A percentile compares a stretch with the other conserved stretches of the same genome.
phyloP scores from a whole-genome alignment of 2,329 filamentous ascomycete genomes.

The Colletotrichum agaves region DNA sequence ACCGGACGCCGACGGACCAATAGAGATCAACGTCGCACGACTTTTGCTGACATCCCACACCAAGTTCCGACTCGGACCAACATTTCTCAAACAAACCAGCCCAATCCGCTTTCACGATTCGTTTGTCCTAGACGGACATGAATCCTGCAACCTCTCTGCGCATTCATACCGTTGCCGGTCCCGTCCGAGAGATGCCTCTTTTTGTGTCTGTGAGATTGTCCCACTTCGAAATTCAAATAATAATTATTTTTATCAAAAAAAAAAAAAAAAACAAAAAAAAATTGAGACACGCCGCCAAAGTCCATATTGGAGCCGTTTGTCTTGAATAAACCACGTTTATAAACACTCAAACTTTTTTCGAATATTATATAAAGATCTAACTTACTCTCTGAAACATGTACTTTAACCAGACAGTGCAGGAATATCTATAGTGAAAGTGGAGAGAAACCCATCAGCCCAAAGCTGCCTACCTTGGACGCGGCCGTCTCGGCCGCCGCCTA shows the following conservation, averaged over 20 bases:
- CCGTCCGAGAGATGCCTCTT: no score
- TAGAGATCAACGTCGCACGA: neutral
- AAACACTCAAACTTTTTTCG: neutral
- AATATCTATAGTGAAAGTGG: constrained; percentile 33
- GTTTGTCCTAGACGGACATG: neutral
- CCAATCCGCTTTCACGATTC: neutral
- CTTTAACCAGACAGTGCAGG: constrained; percentile 22
- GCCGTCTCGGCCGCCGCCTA: constrained; percentile 1
- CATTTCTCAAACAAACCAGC: neutral
- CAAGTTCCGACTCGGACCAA: no score
- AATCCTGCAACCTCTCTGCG: neutral
- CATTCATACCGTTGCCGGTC: neutral
- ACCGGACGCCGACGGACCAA: neutral
- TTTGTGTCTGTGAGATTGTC: no score
- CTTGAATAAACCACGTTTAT: neutral
- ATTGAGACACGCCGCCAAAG: neutral
- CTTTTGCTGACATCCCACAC: no score
- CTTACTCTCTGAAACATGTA: neutral
- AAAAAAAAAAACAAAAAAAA: no score
- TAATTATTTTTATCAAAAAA: no score
- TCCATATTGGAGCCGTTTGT: neutral
- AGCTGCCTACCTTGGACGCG: neutral
- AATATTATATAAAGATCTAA: neutral
- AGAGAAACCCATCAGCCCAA: neutral
- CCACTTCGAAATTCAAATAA: no score